These are phyloP conservation scores for Hibiscus syriacus DNA, from an alignment of 345 rosid species.

Conservation along the genomic window DNA sequence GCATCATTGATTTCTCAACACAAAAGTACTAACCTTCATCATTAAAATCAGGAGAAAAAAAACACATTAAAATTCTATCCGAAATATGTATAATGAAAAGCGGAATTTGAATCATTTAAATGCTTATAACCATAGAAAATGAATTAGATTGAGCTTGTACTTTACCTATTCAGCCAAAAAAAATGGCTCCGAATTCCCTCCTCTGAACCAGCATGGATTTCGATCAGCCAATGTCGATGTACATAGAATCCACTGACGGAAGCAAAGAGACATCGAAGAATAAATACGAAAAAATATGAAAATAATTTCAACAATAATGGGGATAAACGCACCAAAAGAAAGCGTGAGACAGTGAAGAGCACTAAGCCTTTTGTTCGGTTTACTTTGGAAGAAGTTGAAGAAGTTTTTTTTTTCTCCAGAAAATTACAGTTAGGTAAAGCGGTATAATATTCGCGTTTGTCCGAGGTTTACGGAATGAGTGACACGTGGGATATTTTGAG, in stretches of 20 bases:
- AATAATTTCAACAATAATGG: not conserved
- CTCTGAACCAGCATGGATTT: slow-evolving; percentile 2
- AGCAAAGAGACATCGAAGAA: not conserved
- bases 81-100: not conserved
- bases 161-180: slow-evolving; percentile 13
- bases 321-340: not conserved
- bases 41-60: not conserved
- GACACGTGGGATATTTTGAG: slow-evolving; percentile 18
- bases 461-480: slow-evolving; percentile 16
- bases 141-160: not conserved
- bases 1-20: slow-evolving; percentile 1
- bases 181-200: slow-evolving; percentile 8
- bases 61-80: not conserved
- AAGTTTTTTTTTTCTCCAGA: not conserved
- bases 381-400: not conserved
- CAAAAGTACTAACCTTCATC: not conserved
- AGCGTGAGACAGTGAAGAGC: not conserved
- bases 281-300: not conserved
- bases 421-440: not conserved
- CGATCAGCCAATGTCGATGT: slow-evolving; percentile 20
- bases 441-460: slow-evolving; percentile 14
- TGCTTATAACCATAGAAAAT: not conserved
- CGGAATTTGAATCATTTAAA: not conserved
- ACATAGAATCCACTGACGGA: slow-evolving; percentile 10
- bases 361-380: not conserved